These are phyloP conservation scores for Chaetoceros tenuissimus DNA, from an alignment of 108 stramenopile genomes.

Conservation along the genomic window DNA sequence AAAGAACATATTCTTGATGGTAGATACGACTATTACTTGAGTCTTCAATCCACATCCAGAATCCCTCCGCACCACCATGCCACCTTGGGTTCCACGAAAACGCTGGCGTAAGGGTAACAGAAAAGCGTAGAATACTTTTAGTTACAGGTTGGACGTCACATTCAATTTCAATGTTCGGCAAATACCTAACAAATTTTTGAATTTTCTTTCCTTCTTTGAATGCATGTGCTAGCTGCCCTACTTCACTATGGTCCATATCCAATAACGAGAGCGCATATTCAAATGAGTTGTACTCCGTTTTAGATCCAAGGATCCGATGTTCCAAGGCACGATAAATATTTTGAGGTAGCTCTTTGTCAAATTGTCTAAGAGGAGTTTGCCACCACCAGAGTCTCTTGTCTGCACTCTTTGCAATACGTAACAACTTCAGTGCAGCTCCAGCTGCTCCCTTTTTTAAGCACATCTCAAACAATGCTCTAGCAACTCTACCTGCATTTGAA, in stretches of 20 bases:
- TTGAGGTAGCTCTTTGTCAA: conserved; percentile 64
- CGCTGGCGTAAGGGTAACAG: conserved; percentile 53
- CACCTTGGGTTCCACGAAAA: conserved; percentile 84
- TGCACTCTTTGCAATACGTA: conserved; percentile 86
- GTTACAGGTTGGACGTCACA: conserved; percentile 92
- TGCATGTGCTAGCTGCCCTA: conserved; percentile 75
- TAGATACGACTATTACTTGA: conserved; percentile 74
- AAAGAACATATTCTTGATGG: conserved; percentile 72
- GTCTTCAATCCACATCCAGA: conserved; percentile 98
- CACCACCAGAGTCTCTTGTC: conserved; percentile 96
- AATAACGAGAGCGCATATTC: conserved; percentile 58
- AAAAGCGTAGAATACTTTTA: conserved; percentile 65
- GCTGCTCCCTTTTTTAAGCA: conserved; percentile 60
- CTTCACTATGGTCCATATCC: conserved; percentile 90
- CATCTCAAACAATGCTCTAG: conserved; percentile 97
- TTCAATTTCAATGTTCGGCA: conserved; percentile 75
- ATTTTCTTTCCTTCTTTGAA: conserved; percentile 51
- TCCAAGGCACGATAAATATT: conserved; percentile 74
- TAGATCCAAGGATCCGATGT: conserved; percentile 23
- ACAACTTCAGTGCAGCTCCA: conserved; percentile 70
- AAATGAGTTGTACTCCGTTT: conserved; percentile 40
- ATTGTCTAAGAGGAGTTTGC: conserved; percentile 88
- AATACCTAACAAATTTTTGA: conserved; percentile 49
- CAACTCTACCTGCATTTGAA: conserved; percentile 92
- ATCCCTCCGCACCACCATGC: conserved; percentile 83